These are phyloP conservation scores for Teratosphaeria destructans DNA, from an alignment of 2,329 filamentous ascomycete genomes.

Conservation along the genomic window DNA sequence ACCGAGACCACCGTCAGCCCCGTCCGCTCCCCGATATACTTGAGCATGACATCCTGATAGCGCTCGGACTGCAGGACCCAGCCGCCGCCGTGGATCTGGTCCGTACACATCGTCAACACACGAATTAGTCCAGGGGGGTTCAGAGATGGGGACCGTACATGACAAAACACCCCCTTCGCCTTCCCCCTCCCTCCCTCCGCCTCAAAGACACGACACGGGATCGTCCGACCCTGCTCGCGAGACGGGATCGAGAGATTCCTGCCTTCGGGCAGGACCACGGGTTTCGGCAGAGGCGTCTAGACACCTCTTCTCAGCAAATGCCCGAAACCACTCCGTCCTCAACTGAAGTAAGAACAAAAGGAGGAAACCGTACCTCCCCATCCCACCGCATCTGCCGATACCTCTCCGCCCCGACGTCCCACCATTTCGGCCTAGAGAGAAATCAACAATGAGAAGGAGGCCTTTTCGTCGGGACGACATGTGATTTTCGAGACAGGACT, in stretches of 20 bases:
- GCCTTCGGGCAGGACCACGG: constrained; percentile 35
- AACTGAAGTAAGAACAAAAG: not conserved
- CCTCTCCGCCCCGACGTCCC: constrained; percentile 43
- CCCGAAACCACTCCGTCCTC: not conserved
- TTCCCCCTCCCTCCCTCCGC: constrained; percentile 38
- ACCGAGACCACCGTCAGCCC: constrained; percentile 43
- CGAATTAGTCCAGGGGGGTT: not conserved
- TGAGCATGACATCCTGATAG: constrained; percentile 38
- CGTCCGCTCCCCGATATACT: constrained; percentile 40
- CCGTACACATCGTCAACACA: not conserved
- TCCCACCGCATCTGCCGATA: constrained; percentile 45
- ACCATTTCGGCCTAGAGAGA: constrained; percentile 20
- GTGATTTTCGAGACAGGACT: too few species aligned
- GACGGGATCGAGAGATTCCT: constrained; percentile 42
- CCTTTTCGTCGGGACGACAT: too few species aligned
- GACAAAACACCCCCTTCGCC: constrained; percentile 29
- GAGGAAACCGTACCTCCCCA: constrained; percentile 29
- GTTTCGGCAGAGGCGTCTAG: constrained; percentile 34
- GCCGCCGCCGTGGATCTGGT: constrained; percentile 40
- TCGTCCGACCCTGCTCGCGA: constrained; percentile 39
- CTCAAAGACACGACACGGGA: constrained; percentile 43
- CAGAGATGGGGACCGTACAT: constrained; percentile 17
- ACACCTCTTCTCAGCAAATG: not conserved
- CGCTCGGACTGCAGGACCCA: constrained; percentile 35
- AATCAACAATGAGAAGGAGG: not conserved